These are phyloP conservation scores for Tylopilus sp. DNA, from an alignment of 1,284 basidiomycete species.

Conservation along the genomic window DNA sequence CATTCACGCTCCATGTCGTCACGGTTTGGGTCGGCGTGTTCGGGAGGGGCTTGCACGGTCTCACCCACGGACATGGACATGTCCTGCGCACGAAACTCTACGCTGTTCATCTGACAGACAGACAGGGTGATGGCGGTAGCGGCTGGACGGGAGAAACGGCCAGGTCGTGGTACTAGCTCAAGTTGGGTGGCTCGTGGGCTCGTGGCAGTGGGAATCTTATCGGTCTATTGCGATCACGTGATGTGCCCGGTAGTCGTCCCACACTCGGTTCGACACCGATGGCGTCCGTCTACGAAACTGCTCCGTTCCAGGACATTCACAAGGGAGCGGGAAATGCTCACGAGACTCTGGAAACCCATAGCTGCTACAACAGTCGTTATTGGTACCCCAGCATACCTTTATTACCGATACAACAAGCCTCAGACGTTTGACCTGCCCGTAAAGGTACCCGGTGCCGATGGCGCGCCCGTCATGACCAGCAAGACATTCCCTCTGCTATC, in stretches of 20 bases:
- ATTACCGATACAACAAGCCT: conserved; percentile 37
- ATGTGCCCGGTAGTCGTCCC: neutral
- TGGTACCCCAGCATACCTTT: conserved; percentile 46
- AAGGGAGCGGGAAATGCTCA: conserved; percentile 47
- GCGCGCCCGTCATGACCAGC: conserved; percentile 53
- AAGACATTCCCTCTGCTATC: conserved; percentile 59
- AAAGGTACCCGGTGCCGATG: conserved; percentile 55
- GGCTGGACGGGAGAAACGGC: conserved; percentile 4
- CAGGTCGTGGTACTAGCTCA: conserved; percentile 30
- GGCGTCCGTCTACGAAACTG: neutral
- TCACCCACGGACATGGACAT: conserved; percentile 5
- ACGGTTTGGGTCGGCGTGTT: conserved; percentile 2
- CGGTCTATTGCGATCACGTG: conserved; percentile 26
- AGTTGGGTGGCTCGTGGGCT: conserved; percentile 14
- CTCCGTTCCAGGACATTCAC: neutral
- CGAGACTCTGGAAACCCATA: conserved; percentile 61
- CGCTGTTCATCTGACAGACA: conserved; percentile 13
- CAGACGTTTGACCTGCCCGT: conserved; percentile 59
- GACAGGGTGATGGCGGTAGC: neutral
- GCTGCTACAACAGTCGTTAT: conserved; percentile 42
- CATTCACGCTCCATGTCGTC: conserved; percentile 20
- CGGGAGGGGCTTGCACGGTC: conserved; percentile 1
- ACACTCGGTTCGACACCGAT: neutral
- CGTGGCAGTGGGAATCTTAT: conserved; percentile 31
- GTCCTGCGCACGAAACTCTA: conserved; percentile 10